Percentiles rank a stretch among this genome's conserved stretches.
phyloP scores from a whole-genome alignment of 306 rosid genomes.

The Begonia peltatifolia region DNA sequence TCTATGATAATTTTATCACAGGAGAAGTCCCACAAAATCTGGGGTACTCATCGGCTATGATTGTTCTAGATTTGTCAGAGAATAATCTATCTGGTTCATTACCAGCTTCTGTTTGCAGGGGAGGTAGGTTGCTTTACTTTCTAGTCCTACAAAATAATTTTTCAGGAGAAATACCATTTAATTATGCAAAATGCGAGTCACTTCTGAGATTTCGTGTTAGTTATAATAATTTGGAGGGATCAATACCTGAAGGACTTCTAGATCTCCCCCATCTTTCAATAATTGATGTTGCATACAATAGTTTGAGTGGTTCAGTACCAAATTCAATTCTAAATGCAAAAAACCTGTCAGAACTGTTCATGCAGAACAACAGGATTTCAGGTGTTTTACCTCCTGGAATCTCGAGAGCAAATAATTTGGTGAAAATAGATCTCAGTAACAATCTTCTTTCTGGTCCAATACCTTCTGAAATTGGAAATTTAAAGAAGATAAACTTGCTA shows the following conservation, averaged over 20 bases:
- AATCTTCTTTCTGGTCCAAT: slow-evolving; percentile 70
- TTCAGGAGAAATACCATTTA: slow-evolving; percentile 57
- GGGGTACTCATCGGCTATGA: slow-evolving; percentile 52
- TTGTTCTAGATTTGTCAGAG: slow-evolving; percentile 74
- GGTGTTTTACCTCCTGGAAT: slow-evolving; percentile 60
- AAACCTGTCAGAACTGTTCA: slow-evolving; percentile 70
- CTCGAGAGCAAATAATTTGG: slow-evolving; percentile 50
- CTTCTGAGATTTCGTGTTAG: slow-evolving; percentile 73
- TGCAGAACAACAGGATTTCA: slow-evolving; percentile 61
- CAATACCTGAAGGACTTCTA: slow-evolving; percentile 56
- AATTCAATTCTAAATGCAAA: slow-evolving; percentile 36
- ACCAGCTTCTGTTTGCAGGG: slow-evolving; percentile 61
- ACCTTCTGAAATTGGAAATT: slow-evolving; percentile 58
- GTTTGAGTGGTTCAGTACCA: slow-evolving; percentile 48
- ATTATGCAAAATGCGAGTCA: slow-evolving; percentile 40
- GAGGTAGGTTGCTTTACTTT: slow-evolving; percentile 51
- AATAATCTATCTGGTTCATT: slow-evolving; percentile 60
- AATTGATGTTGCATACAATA: slow-evolving; percentile 59
- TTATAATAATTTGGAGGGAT: slow-evolving; percentile 50
- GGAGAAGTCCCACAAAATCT: slow-evolving; percentile 57
- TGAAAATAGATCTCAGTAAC: slow-evolving; percentile 77
- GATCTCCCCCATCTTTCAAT: slow-evolving; percentile 70
- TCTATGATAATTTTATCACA: slow-evolving; percentile 55
- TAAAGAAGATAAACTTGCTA: slow-evolving; percentile 58
- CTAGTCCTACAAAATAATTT: slow-evolving; percentile 55